These are phyloP conservation scores for Barnettozyma wickerhamii DNA, from an alignment of 805 yeast genomes.

Conservation along the genomic window DNA sequence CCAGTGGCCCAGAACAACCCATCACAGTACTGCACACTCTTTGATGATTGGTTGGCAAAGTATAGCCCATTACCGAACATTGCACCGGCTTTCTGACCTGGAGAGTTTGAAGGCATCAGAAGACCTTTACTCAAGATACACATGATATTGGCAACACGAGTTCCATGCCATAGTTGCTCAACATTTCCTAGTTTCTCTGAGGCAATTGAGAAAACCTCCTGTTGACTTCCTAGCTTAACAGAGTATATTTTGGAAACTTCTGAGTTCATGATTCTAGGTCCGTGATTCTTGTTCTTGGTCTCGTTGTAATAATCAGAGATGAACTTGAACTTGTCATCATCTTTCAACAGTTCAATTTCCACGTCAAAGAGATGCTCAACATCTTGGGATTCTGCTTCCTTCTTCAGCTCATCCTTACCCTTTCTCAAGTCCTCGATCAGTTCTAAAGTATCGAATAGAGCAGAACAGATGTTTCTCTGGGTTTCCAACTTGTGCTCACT, in stretches of 20 bases:
- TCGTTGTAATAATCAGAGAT: constrained; percentile 2
- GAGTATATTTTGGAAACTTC: neutral
- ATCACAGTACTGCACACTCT: constrained; percentile 7
- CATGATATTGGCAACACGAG: constrained; percentile 7
- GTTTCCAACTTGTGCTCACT: neutral
- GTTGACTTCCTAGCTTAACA: constrained; percentile 3
- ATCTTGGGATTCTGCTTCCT: constrained; percentile 5
- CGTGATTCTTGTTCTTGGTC: constrained; percentile 2
- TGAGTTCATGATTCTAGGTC: neutral
- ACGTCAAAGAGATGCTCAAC: constrained; percentile 5
- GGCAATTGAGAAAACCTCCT: constrained; percentile 1
- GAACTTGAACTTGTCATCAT: neutral
- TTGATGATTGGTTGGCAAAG: constrained; percentile 6
- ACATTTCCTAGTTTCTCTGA: constrained; percentile 4
- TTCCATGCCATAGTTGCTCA: constrained; percentile 7
- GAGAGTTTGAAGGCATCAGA: constrained; percentile 2
- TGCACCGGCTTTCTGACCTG: constrained; percentile 5
- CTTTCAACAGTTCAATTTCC: constrained; percentile 2
- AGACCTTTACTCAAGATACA: constrained; percentile 5
- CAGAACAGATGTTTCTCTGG: constrained; percentile 2
- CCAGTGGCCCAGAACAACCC: constrained; percentile 7
- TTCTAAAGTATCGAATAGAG: constrained; percentile 3
- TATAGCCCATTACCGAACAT: constrained; percentile 8
- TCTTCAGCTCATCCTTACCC: constrained; percentile 2
- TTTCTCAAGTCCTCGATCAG: constrained; percentile 4